phyloP scores from a whole-genome alignment of 2,329 filamentous ascomycete species.

The Paecilomyces fulvus region DNA sequence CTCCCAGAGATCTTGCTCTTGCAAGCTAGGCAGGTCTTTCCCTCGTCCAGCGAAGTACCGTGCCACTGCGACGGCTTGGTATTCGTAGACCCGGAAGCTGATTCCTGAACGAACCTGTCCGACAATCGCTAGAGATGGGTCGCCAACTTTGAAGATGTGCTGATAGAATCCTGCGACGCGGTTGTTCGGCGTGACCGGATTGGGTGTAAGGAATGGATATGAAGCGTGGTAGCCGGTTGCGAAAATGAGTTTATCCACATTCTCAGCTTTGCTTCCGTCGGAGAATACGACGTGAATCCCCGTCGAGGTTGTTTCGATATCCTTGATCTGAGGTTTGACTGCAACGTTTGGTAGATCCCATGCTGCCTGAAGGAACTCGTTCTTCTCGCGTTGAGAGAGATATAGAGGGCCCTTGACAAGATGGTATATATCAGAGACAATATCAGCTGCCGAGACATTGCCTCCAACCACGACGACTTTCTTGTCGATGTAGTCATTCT shows the following conservation, averaged over 20 bases:
- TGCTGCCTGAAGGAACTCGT: slow-evolving; percentile 12
- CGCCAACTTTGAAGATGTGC: slow-evolving; percentile 21
- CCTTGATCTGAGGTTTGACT: slow-evolving; percentile 10
- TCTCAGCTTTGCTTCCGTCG: slow-evolving; percentile 9
- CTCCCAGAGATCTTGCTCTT: slow-evolving; percentile 21
- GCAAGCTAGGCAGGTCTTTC: slow-evolving; percentile 9
- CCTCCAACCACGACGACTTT: slow-evolving; percentile 22
- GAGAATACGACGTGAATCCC: slow-evolving; percentile 12
- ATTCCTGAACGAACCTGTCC: slow-evolving; percentile 20
- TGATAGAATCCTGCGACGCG: slow-evolving; percentile 19
- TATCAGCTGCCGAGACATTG: slow-evolving; percentile 21
- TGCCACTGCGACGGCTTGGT: slow-evolving; percentile 22
- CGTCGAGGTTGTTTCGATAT: slow-evolving; percentile 1
- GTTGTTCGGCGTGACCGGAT: slow-evolving; percentile 16
- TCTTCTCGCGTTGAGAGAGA: slow-evolving; percentile 12
- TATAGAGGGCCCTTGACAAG: slow-evolving; percentile 15
- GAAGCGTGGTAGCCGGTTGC: slow-evolving; percentile 21
- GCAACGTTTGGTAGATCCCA: slow-evolving; percentile 17
- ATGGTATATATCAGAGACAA: slow-evolving; percentile 15
- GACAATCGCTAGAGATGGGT: slow-evolving; percentile 21
- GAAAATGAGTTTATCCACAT: slow-evolving; percentile 22
- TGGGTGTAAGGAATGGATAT: slow-evolving; percentile 20
- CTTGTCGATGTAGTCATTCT: slow-evolving; percentile 29
- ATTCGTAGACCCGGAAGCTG: slow-evolving; percentile 23
- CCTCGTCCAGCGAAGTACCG: slow-evolving; percentile 17